Evolutionary conservation across 1,139 yeast species (phyloP).

Genomic region (Lipomyces yarrowii): DNA sequence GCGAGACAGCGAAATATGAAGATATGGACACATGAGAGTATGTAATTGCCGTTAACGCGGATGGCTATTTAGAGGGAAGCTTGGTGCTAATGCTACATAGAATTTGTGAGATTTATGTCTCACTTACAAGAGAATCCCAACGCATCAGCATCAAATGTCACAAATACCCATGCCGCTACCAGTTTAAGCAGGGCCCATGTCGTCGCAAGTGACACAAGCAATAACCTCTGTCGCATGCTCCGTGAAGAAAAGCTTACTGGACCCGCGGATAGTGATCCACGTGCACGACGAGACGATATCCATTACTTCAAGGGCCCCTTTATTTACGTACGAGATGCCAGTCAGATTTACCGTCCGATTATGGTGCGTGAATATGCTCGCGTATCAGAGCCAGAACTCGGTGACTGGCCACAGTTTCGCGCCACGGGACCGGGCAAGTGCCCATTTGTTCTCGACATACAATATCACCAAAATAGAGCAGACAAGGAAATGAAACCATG

Average conservation of each 20-base stretch:
- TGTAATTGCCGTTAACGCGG: background rate
- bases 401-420: conserved; percentile 55
- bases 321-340: conserved; percentile 77
- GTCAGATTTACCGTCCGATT: conserved; percentile 78
- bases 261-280: conserved; percentile 86
- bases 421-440: conserved; percentile 55
- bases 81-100: conserved; percentile 13
- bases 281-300: conserved; percentile 80
- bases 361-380: conserved; percentile 77
- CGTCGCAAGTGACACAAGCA: conserved; percentile 19
- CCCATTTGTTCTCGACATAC: conserved; percentile 61
- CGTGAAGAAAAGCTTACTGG: conserved; percentile 82
- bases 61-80: background rate
- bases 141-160: conserved; percentile 29
- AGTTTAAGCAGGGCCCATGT: conserved; percentile 11
- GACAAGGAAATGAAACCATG: conserved; percentile 38
- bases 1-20: conserved; percentile 66
- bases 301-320: conserved; percentile 78
- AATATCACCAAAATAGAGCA: conserved; percentile 37
- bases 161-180: conserved; percentile 13
- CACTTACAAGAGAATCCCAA: conserved; percentile 60
- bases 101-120: conserved; percentile 76
- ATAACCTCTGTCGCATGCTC: conserved; percentile 62
- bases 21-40: conserved; percentile 81
- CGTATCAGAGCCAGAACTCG: conserved; percentile 49